Conservation (phyloP, 208 protist genomes). For the Leishmania braziliensis region DNA sequence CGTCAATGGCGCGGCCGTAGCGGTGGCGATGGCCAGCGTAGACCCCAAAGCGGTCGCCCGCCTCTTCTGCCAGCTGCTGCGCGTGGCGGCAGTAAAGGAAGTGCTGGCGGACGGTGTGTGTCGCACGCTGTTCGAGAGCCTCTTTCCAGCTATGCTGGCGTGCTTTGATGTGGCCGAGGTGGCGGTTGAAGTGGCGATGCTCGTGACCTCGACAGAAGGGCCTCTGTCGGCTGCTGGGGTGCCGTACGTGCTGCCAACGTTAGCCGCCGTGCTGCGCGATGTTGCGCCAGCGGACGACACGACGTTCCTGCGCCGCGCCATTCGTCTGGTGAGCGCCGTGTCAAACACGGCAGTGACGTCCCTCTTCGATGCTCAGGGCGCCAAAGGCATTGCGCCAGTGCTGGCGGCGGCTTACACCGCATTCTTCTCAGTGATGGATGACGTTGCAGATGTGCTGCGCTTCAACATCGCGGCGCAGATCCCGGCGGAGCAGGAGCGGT, state of each 20-base stretch:
- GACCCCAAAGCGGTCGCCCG: conserved; percentile 31
- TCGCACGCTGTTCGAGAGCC: conserved; percentile 36
- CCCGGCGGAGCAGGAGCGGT: conserved; percentile 31
- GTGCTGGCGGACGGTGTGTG: conserved; percentile 34
- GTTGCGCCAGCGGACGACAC: conserved; percentile 31
- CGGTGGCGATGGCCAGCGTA: conserved; percentile 22
- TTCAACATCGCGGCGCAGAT: conserved; percentile 73
- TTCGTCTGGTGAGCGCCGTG: conserved; percentile 55
- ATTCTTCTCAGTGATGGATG: conserved; percentile 74
- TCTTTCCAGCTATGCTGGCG: conserved; percentile 42
- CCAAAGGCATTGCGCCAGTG: conserved; percentile 34
- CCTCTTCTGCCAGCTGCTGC: conserved; percentile 50
- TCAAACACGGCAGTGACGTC: conserved; percentile 43
- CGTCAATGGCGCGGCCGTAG: conserved; percentile 31
- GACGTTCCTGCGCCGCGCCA: conserved; percentile 44
- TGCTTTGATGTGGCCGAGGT: conserved; percentile 26
- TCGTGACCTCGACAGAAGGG: conserved; percentile 11
- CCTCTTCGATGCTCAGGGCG: conserved; percentile 45
- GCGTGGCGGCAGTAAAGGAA: conserved; percentile 39
- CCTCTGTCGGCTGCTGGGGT: conserved; percentile 5
- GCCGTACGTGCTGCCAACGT: conserved; percentile 55
- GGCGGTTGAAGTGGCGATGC: conserved; percentile 28
- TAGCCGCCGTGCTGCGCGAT: conserved; percentile 63
- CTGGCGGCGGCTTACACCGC: conserved; percentile 48
- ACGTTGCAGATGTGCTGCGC: conserved; percentile 19